Evolutionary conservation across 208 protist species (phyloP).

Genomic region (Wallacemonas collosoma): DNA sequence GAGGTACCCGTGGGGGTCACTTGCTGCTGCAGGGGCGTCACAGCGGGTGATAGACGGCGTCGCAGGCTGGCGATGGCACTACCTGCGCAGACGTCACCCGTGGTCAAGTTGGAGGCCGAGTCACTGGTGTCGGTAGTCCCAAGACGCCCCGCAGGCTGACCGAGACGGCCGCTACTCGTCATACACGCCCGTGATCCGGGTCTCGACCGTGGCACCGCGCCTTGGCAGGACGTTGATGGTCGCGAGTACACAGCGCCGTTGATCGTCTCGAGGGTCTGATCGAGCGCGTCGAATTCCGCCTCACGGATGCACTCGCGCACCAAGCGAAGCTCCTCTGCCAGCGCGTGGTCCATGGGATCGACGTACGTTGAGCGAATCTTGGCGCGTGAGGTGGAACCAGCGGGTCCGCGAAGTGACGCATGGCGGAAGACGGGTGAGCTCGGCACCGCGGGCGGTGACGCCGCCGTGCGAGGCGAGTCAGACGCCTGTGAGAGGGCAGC

Average conservation of each 20-base stretch:
- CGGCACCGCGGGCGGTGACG: background rate
- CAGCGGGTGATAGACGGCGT: constrained; percentile 22
- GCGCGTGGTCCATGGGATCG: constrained; percentile 60
- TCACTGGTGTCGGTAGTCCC: constrained; percentile 16
- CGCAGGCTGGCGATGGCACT: constrained; percentile 51
- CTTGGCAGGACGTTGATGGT: constrained; percentile 64
- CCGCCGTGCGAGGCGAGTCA: background rate
- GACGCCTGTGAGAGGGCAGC: background rate
- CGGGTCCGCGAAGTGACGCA: background rate
- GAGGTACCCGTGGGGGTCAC: background rate
- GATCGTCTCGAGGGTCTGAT: constrained; percentile 41
- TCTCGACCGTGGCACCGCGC: constrained; percentile 29
- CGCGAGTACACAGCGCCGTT: constrained; percentile 57
- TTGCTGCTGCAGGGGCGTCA: background rate
- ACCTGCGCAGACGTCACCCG: constrained; percentile 40
- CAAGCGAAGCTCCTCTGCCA: constrained; percentile 74
- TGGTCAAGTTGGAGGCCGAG: constrained; percentile 37
- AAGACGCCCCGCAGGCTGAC: constrained; percentile 12
- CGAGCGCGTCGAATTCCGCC: constrained; percentile 57
- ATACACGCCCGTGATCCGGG: background rate
- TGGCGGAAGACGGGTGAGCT: background rate
- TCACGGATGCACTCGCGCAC: constrained; percentile 77
- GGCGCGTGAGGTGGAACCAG: background rate
- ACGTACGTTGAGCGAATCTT: constrained; percentile 28
- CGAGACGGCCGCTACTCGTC: constrained; percentile 18